These are phyloP conservation scores for Diplodia seriata DNA, from an alignment of 2,329 filamentous ascomycete species.

Conservation along the genomic window DNA sequence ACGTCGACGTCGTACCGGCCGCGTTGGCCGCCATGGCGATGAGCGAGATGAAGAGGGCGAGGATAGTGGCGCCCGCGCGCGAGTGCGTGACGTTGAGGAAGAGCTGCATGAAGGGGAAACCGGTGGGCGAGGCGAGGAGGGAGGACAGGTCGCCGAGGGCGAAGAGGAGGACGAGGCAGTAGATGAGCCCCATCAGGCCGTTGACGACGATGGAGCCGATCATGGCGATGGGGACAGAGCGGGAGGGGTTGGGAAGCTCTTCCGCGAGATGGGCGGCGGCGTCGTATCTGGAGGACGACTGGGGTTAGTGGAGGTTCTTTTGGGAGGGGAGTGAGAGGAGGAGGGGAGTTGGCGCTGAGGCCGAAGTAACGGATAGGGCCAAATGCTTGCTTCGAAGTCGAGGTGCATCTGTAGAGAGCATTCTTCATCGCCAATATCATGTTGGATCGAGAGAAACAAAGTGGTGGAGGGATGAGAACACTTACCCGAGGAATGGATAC, in stretches of 20 bases:
- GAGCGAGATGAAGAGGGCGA: slow-evolving; percentile 41
- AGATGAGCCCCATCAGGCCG: slow-evolving; percentile 55
- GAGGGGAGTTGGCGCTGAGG: background rate
- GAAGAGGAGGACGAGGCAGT: slow-evolving; percentile 54
- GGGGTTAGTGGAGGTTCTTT: background rate
- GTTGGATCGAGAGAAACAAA: background rate
- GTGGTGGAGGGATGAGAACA: background rate
- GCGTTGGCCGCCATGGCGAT: slow-evolving; percentile 42
- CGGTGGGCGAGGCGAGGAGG: slow-evolving; percentile 51
- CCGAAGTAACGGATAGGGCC: too few relatives aligned
- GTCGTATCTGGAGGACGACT: slow-evolving; percentile 47
- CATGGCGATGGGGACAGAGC: slow-evolving; percentile 46
- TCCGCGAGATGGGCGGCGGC: slow-evolving; percentile 51
- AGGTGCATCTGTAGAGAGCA: too few relatives aligned
- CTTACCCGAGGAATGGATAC: slow-evolving; percentile 38
- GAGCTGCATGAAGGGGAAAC: slow-evolving; percentile 55
- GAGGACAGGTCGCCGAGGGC: slow-evolving; percentile 50
- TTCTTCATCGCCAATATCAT: background rate
- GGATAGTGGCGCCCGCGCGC: slow-evolving; percentile 38
- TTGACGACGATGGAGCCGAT: slow-evolving; percentile 49
- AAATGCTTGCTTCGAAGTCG: background rate
- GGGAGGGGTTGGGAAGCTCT: slow-evolving; percentile 42
- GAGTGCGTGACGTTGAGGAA: slow-evolving; percentile 44
- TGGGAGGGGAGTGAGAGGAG: too few relatives aligned
- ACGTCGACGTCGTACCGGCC: slow-evolving; percentile 47